Conservation (phyloP, 768 basidiomycete genomes). For the Amanita thiersii region DNA sequence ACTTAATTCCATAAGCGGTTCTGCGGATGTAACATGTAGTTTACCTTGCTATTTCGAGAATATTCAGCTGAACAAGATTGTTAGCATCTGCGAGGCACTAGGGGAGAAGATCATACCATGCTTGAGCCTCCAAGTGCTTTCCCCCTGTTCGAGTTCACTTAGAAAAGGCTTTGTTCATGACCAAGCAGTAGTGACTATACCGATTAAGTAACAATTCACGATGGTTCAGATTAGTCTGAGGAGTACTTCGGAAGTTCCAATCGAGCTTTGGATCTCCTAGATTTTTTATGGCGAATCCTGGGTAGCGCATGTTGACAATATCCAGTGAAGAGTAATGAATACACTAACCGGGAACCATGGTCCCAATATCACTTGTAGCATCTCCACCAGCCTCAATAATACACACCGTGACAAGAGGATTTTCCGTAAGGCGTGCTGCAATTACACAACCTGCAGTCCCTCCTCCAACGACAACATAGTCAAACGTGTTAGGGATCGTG, state of each 20-base stretch:
- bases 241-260: slow-evolving; percentile 4
- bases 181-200: too few species aligned
- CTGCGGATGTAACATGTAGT: background rate
- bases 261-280: slow-evolving; percentile 4
- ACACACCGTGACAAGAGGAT: slow-evolving; percentile 23
- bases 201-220: slow-evolving; percentile 1
- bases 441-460: slow-evolving; percentile 17
- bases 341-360: slow-evolving; percentile 3
- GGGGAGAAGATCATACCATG: background rate
- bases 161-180: too few species aligned
- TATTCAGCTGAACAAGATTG: slow-evolving; percentile 4
- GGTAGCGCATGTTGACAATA: background rate
- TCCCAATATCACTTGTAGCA: slow-evolving; percentile 1
- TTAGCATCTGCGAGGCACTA: background rate
- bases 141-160: slow-evolving; percentile 1
- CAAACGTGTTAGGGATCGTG: too few species aligned
- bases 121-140: slow-evolving; percentile 10
- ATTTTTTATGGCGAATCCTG: slow-evolving; percentile 7
- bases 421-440: slow-evolving; percentile 26
- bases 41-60: slow-evolving; percentile 6
- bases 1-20: background rate
- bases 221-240: slow-evolving; percentile 4
- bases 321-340: background rate
- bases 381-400: slow-evolving; percentile 25
- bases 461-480: slow-evolving; percentile 19